Evolutionary conservation across 2,329 filamentous ascomycete genomes (phyloP), one percentile per base, ranked within the genome.

Genomic region (Meredithiella fracta): DNA sequence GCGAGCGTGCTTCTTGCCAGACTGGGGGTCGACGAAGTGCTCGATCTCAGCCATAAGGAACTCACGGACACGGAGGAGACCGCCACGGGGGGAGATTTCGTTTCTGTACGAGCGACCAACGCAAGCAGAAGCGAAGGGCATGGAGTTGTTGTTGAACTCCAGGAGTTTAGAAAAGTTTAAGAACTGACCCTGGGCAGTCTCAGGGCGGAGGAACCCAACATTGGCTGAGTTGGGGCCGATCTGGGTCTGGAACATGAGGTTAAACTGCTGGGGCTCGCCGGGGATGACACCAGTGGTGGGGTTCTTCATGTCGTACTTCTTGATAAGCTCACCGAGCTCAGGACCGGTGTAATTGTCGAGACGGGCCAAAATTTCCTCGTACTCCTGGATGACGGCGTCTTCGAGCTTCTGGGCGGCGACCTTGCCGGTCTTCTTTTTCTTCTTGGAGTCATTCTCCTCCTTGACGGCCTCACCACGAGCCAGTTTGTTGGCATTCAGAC

Each of bases 1-100:
- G 57, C 90, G 85, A 54, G 77, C 72, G 68, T 98, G 92, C 72
- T 92, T 94, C 80, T 98, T 98, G 70, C 89, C 88, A 66, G 88
- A 82, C 65, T 92, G 77, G 9, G 92, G 92, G 65, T 98, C 92
- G 62, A 98, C 92, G 66, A 87, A 98, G 70, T 98, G 92, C 73
- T 98, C 92, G 63, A 98, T 95, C 72, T 98, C 92, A 23, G 91
- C 92, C 92, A 98, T 97, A 64, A 96, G 72, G 72, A 98, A 97
- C 69, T 98, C 92, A 64, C 92, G 86, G 47, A 98, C 92, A 63
- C 92, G 85, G 58, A 98, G 73, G 42, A 98, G 81, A 70, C 92
- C 92, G 61, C 87, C 80, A 56, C 92, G 81, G 8, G 92, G 92
- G 0, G 92, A 96, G 63, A 98, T 96, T 67, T 98, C 92, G 68